Percentiles rank a stretch among this genome's conserved stretches.
phyloP scores from a whole-genome alignment of 345 rosid species.

The Corymbia maculata region DNA sequence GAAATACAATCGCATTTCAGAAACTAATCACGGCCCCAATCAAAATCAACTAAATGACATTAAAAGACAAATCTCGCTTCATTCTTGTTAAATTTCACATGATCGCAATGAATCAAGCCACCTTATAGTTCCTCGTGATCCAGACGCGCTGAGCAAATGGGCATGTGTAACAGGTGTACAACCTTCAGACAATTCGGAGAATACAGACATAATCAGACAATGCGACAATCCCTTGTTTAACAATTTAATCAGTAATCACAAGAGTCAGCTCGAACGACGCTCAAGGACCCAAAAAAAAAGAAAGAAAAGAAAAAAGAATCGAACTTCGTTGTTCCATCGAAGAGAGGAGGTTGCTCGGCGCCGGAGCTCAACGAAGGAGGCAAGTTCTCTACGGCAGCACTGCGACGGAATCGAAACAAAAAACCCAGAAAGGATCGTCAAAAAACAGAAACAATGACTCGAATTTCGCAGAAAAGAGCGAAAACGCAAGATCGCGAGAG shows the following conservation, averaged over 20 bases:
- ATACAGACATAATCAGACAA: neutral
- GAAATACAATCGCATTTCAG: neutral
- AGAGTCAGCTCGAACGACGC: neutral
- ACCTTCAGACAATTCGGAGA: constrained; percentile 17
- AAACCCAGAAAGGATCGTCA: neutral
- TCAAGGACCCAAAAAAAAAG: too few relatives aligned
- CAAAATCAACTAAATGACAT: neutral
- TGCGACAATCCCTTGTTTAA: too few relatives aligned
- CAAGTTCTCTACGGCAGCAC: constrained; percentile 30
- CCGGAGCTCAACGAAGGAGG: constrained; percentile 46
- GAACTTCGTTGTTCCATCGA: constrained; percentile 74
- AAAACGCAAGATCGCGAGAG: neutral
- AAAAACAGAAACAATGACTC: neutral
- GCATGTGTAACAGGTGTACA: constrained; percentile 54
- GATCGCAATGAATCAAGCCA: neutral
- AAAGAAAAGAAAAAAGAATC: neutral
- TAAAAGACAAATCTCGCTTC: neutral
- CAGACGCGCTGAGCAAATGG: constrained; percentile 90
- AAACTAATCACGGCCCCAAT: neutral
- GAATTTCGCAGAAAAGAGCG: neutral
- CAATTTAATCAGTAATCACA: neutral
- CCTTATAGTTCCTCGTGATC: constrained; percentile 92
- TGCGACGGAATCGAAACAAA: neutral
- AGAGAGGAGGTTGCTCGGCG: constrained; percentile 57
- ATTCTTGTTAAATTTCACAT: neutral